phyloP scores from a whole-genome alignment of 2,329 filamentous ascomycete genomes.

The Bipolaris sorokiniana region DNA sequence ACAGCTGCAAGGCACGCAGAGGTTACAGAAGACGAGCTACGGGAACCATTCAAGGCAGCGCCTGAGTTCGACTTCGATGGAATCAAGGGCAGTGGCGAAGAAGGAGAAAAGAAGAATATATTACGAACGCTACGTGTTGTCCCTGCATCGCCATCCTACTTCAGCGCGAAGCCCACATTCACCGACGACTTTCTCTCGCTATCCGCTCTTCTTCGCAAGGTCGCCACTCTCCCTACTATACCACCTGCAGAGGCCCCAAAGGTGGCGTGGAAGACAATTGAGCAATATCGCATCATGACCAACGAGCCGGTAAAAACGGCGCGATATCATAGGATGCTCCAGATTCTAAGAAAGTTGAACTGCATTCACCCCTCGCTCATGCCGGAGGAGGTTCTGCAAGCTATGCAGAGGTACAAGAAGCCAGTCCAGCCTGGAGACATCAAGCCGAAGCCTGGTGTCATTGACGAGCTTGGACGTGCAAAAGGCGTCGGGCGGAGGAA shows the following conservation, averaged over 20 bases:
- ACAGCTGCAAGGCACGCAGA: slow-evolving; percentile 36
- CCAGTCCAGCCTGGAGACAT: slow-evolving; percentile 74
- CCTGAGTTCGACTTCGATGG: slow-evolving; percentile 53
- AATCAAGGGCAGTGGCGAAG: slow-evolving; percentile 16
- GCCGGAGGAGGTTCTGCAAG: slow-evolving; percentile 69
- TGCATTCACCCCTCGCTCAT: slow-evolving; percentile 80
- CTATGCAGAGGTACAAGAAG: slow-evolving; percentile 74
- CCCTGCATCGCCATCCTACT: slow-evolving; percentile 91
- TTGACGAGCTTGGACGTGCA: slow-evolving; percentile 80
- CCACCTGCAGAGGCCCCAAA: slow-evolving; percentile 69
- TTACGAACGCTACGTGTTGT: slow-evolving; percentile 68
- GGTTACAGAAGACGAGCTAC: slow-evolving; percentile 25
- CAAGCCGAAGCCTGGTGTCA: slow-evolving; percentile 63
- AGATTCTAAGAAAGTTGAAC: slow-evolving; percentile 79
- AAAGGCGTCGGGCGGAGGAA: slow-evolving; percentile 86
- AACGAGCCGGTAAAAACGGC: slow-evolving; percentile 61
- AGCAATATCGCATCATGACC: slow-evolving; percentile 69
- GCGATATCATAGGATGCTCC: slow-evolving; percentile 78
- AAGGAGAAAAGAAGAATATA: slow-evolving; percentile 19
- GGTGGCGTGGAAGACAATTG: slow-evolving; percentile 79
- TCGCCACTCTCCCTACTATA: slow-evolving; percentile 74
- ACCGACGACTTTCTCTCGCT: slow-evolving; percentile 82
- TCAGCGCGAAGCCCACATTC: slow-evolving; percentile 83
- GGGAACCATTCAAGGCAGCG: slow-evolving; percentile 50
- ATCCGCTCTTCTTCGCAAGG: slow-evolving; percentile 72